Percentiles rank a stretch among this genome's conserved stretches.
phyloP scores from a whole-genome alignment of 352 stramenopile genomes.

The Hyaloperonospora arabidopsidis region DNA sequence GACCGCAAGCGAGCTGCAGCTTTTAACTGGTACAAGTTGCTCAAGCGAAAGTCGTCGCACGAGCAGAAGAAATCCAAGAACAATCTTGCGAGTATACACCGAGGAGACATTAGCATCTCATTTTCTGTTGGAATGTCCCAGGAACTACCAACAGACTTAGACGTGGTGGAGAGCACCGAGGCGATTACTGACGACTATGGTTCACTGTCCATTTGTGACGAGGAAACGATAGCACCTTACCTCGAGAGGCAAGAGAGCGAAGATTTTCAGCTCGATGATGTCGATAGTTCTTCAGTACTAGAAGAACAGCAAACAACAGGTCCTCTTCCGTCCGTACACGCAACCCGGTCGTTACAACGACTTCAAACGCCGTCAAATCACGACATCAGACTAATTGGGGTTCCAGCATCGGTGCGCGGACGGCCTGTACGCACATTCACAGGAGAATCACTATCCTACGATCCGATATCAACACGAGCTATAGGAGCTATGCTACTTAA shows the following conservation, averaged over 20 bases:
- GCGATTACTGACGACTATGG: conserved; percentile 24
- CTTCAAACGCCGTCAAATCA: conserved; percentile 56
- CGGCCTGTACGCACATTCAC: conserved; percentile 41
- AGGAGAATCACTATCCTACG: conserved; percentile 43
- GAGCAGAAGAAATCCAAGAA: conserved; percentile 39
- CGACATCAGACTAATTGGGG: conserved; percentile 25
- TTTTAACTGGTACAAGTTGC: conserved; percentile 85
- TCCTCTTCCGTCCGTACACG: conserved; percentile 40
- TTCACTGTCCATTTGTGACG: conserved; percentile 24
- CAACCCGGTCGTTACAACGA: conserved; percentile 55
- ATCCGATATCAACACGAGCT: conserved; percentile 57
- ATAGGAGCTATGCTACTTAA: conserved; percentile 31
- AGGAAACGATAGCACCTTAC: conserved; percentile 17
- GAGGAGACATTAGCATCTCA: conserved; percentile 65
- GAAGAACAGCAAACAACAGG: conserved; percentile 29
- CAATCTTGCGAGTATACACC: conserved; percentile 50
- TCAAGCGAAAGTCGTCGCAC: conserved; percentile 69
- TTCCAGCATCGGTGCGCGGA: conserved; percentile 33
- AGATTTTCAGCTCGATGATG: conserved; percentile 37
- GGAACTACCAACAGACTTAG: conserved; percentile 58
- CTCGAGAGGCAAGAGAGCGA: conserved; percentile 32
- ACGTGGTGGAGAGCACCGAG: conserved; percentile 29
- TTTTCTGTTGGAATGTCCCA: conserved; percentile 85
- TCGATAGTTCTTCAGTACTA: conserved; percentile 31
- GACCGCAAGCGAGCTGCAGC: conserved; percentile 62